Evolutionary conservation across 495 filamentous ascomycete genomes (phyloP).

Genomic region (Symbiotaphrina buchneri): DNA sequence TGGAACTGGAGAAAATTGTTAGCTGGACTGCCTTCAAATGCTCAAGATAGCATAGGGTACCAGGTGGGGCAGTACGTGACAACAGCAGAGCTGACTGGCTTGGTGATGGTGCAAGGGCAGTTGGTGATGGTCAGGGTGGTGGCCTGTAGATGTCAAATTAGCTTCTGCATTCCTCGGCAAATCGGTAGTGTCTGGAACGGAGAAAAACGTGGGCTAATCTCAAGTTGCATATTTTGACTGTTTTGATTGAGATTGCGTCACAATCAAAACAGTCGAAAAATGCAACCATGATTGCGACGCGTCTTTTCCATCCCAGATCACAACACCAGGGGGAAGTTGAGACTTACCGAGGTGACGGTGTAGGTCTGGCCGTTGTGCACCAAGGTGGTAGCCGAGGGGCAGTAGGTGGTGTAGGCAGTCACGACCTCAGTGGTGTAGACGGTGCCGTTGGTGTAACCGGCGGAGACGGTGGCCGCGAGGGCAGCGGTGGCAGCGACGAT

Average conservation of each 20-base stretch:
- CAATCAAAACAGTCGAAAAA: no score
- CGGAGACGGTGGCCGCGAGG: conserved; percentile 4
- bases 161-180: background rate
- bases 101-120: conserved; percentile 15
- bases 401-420: conserved; percentile 10
- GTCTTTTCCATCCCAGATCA: no score
- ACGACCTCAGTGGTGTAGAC: conserved; percentile 8
- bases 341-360: conserved; percentile 7
- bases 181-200: no score
- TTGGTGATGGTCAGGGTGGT: conserved; percentile 15
- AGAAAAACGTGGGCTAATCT: no score
- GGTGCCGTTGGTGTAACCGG: conserved; percentile 1
- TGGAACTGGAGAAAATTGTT: conserved; percentile 2
- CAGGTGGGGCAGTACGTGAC: conserved; percentile 8
- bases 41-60: conserved; percentile 2
- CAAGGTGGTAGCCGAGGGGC: conserved; percentile 7
- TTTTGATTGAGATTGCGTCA: no score
- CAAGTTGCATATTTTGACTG: no score
- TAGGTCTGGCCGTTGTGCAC: conserved; percentile 7
- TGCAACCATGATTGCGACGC: no score
- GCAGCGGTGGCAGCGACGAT: conserved; percentile 3
- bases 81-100: conserved; percentile 7
- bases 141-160: conserved; percentile 7
- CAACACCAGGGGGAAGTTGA: background rate
- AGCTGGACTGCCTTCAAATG: background rate